A percentile compares a stretch with the other conserved stretches of the same genome.
These are phyloP conservation scores for Diaporthe capsici DNA, from an alignment of 2,329 filamentous ascomycete species.

Conservation along the genomic window DNA sequence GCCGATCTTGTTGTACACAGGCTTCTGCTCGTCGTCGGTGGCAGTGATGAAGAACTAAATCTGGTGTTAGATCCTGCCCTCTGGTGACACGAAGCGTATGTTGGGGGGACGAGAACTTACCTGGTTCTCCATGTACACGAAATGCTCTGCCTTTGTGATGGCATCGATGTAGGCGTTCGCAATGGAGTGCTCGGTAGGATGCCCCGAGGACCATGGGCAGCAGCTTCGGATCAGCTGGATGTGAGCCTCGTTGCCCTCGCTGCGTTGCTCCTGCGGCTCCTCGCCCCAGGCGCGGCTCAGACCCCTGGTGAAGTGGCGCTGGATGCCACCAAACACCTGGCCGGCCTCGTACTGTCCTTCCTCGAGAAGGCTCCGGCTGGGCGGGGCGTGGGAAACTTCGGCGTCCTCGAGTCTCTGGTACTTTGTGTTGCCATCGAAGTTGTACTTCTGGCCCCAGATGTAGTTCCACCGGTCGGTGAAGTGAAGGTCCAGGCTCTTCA, in stretches of 20 bases:
- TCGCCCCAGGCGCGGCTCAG: constrained; percentile 55
- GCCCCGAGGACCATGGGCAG: constrained; percentile 66
- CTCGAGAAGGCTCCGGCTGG: constrained; percentile 43
- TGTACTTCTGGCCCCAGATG: constrained; percentile 87
- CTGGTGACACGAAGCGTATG: too few relatives aligned
- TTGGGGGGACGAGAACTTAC: constrained; percentile 47
- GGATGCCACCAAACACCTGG: constrained; percentile 48
- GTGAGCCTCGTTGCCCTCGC: constrained; percentile 49
- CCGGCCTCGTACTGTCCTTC: constrained; percentile 44
- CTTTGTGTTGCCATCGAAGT: constrained; percentile 63
- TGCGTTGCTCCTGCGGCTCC: constrained; percentile 43
- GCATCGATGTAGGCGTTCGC: constrained; percentile 85
- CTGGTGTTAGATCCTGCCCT: constrained; percentile 30
- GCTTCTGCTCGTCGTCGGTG: constrained; percentile 77
- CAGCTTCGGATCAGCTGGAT: constrained; percentile 65
- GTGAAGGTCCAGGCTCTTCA: constrained; percentile 81
- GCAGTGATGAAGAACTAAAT: constrained; percentile 87
- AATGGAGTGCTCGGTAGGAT: constrained; percentile 79
- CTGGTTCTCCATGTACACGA: constrained; percentile 85
- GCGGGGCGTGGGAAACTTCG: constrained; percentile 45
- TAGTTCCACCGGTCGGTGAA: constrained; percentile 94
- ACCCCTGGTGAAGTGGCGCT: constrained; percentile 52
- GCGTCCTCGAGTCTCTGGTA: constrained; percentile 55
- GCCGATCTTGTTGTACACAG: constrained; percentile 84
- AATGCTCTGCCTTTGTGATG: constrained; percentile 78